phyloP scores from a whole-genome alignment of 2,329 filamentous ascomycete genomes.

The Pseudocercospora cruenta region DNA sequence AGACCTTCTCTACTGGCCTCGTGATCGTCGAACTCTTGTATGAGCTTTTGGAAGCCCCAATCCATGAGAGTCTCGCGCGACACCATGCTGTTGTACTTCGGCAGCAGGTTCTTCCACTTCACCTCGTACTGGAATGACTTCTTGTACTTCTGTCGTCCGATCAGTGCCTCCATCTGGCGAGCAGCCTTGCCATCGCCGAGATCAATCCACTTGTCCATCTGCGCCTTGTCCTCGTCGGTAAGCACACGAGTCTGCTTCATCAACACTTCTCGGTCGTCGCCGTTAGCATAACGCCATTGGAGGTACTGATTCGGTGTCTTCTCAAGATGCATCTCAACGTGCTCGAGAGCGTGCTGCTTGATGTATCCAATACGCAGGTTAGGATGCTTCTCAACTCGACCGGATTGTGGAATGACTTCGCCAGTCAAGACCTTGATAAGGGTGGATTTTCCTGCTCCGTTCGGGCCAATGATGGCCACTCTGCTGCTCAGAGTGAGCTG shows the following conservation, averaged over 20 bases:
- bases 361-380: constrained; percentile 99
- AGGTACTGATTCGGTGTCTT: constrained; percentile 99
- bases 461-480: constrained; percentile 94
- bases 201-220: constrained; percentile 90
- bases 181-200: constrained; percentile 78
- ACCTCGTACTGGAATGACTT: constrained; percentile 99
- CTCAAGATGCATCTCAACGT: constrained; percentile 99
- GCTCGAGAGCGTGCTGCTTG: constrained; percentile 97
- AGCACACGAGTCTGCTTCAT: constrained; percentile 96
- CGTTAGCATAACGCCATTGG: constrained; percentile 97
- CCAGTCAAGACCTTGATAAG: constrained; percentile 97
- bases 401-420: constrained; percentile 79
- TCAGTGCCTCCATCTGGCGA: constrained; percentile 81
- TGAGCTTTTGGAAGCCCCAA: constrained; percentile 85
- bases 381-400: constrained; percentile 96
- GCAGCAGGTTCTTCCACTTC: constrained; percentile 82
- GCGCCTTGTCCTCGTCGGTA: constrained; percentile 79
- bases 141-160: constrained; percentile 98
- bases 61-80: constrained; percentile 88
- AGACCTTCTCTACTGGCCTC: constrained; percentile 98
- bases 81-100: constrained; percentile 91
- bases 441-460: constrained; percentile 97
- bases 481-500: constrained; percentile 86
- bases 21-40: constrained; percentile 98
- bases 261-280: constrained; percentile 93